Evolutionary conservation across 1,284 basidiomycete genomes (phyloP), one percentile per base, ranked within the genome.

Genomic region (Sanghuangporus weigelae): DNA sequence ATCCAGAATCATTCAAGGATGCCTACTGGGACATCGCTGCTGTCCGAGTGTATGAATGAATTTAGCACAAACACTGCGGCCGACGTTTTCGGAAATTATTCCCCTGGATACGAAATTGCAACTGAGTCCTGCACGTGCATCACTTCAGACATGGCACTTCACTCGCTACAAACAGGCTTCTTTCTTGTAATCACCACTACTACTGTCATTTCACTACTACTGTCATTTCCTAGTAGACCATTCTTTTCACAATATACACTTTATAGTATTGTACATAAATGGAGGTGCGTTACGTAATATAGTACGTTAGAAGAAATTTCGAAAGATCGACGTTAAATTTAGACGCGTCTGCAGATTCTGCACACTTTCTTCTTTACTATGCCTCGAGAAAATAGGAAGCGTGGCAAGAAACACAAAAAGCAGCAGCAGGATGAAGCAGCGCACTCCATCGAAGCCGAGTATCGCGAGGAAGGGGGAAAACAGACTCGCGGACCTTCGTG

Each of bases 361-460:
- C 6, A 3, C 40, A 42, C 16, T 19, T 12, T 36, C 26, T 35
- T 38, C 26, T 31, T 19, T 48, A 31, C 26, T 31, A 90, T 92
- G 90, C 90, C 90, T 23, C 80, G 84, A 69, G 90, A 92, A 73
- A 79, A 86, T 71, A 78, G 90, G 64, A 91, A 92, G 74, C 76
- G 90, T 73, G 90, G 90, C 21, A 91, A 87, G 75, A 89, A 85
- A 71, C 80, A 86, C 69, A 91, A 85, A 74, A 89, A 85, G 70
- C 70, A 74, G 21, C 69, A 72, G 16, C 70, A 75, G 11, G 74
- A 77, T 58, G 72, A 73, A 5, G 63, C 67, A 16, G 23, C 63
- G 6, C 55, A 49, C n/a, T 38, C 59, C 8, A 59, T 63, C 16
- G 63, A 68, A 3, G 59, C 63, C 49, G 42, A 31, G 44, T 51